Evolutionary conservation across 1,284 basidiomycete genomes (phyloP), one percentile per base, ranked within the genome.

Genomic region (Apiotrichum mycotoxinovorans): DNA sequence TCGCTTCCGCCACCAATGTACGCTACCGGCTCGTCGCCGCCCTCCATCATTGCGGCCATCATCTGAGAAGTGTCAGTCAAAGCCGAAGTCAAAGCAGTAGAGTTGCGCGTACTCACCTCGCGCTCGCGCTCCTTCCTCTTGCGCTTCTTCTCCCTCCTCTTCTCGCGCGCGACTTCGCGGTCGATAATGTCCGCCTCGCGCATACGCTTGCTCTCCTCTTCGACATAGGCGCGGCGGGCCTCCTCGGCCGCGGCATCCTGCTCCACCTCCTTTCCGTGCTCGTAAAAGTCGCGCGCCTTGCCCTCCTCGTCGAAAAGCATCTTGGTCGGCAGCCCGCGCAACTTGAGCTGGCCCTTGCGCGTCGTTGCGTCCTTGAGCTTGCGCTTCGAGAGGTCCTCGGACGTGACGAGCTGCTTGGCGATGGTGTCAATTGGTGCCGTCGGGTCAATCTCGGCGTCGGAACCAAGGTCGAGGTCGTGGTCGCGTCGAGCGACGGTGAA

Each of bases 401-500:
- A 66, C 2, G 71, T 59, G 15, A 67, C 65, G 41, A 73, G 51
- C 67, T 70, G 26, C 72, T 20, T 73, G 63, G 20, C 33, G 25
- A 34, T 23, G 25, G 25, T 33, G 22, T 23, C 42, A 18, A 33
- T 33, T 3, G 46, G 27, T 11, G 33, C 46, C 1, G 22, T 44
- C 11, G 68, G 67, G n/a, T 55, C 53, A 41, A 79, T 79, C 38
- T 76, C 78, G 23, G 81, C 78, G 15, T 62, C 54, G 14, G 60
- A 45, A 45, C 70, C 72, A 20, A 61, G 51, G 48, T 71, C 71
- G 18, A 94, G 80, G 20, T 86, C 87, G 74, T 98, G 95, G 71
- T 98, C 84, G 0, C 86, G 86, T 10, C 95, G 87, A 72, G 92
- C 92, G 62, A 98, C 84, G 0, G 90, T 94, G 72, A 98, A 89